Evolutionary conservation across 495 filamentous ascomycete species (phyloP), one percentile per base, ranked within the genome.

Genomic region (Xylaria curta): DNA sequence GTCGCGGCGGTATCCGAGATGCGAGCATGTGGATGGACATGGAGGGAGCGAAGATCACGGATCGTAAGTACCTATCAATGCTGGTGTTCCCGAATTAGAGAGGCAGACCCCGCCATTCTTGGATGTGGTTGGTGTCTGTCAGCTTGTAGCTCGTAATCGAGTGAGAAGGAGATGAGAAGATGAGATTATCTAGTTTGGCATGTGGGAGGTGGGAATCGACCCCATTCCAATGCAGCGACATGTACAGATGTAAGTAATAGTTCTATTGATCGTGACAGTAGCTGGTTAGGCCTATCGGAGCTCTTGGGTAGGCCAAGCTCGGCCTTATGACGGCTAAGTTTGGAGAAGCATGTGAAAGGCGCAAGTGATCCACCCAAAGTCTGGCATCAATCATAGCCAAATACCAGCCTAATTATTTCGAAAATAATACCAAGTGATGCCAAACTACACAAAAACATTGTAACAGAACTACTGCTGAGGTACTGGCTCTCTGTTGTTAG

Each of bases 341-440:
- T 54, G 65, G 65, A 42, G 49, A 67, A 67, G 65, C 65, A 67
- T 67, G 65, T 67, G 65, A 67, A 67, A 67, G 65, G 28, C 28
- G 19, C 40, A 46, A 17, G 63, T 51, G 63, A 67, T 67, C 65
- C 65, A 56, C 65, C 49, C 33, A 28, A 13, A 28, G n/a, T 15
- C 44, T 47, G 17, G 15, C 1, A 49, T 10, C 7, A 21, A 49
- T 36, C 33, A 46, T 15, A 19, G 15, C 24, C 24, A 26, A 12
- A 13, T 21, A 3, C 47, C 24, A 12, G 49, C 5, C 19, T 8
- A 53, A 0, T 56, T 56, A 3, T n/a, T 28, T 15, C 28, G 24
- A 24, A 31, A 56, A 56, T 26, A 56, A 17, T 24, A 10, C 3
- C 21, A 54, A 15, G 28, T 26, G 21, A 13, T 13, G 4, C 28